phyloP scores from a whole-genome alignment of 176 grass and related monocot species.

The Neostapfia colusana region DNA sequence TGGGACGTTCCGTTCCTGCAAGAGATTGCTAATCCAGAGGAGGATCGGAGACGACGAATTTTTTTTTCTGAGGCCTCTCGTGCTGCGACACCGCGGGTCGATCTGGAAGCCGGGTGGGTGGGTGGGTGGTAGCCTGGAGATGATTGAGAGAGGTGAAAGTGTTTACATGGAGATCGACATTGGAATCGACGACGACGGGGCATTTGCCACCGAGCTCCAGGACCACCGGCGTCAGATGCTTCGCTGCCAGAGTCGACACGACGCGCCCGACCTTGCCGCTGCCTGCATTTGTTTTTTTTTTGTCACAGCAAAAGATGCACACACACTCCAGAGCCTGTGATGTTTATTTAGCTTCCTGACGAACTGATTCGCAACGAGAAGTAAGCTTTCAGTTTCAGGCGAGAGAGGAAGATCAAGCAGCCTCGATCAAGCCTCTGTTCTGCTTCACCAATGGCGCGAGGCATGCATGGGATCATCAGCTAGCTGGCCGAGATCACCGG shows the following conservation, averaged over 20 bases:
- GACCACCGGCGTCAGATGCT: conserved; percentile 83
- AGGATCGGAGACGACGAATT: too few species aligned
- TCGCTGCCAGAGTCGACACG: conserved; percentile 72
- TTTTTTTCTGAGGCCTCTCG: too few species aligned
- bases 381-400: background rate
- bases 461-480: too few species aligned
- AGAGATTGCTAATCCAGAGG: background rate
- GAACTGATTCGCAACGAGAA: background rate
- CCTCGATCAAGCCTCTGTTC: background rate
- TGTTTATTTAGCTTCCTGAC: background rate
- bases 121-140: too few species aligned
- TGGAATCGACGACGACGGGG: conserved; percentile 78
- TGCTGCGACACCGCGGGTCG: too few species aligned
- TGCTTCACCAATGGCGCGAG: background rate
- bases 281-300: conserved; percentile 41
- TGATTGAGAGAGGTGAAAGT: background rate
- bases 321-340: background rate
- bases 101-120: too few species aligned
- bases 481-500: too few species aligned
- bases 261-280: conserved; percentile 66
- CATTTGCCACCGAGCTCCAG: conserved; percentile 96
- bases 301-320: background rate
- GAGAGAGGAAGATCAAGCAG: background rate
- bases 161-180: conserved; percentile 72
- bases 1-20: background rate